Conservation (phyloP, 257 asterid species). For the Plantago ovata region DNA sequence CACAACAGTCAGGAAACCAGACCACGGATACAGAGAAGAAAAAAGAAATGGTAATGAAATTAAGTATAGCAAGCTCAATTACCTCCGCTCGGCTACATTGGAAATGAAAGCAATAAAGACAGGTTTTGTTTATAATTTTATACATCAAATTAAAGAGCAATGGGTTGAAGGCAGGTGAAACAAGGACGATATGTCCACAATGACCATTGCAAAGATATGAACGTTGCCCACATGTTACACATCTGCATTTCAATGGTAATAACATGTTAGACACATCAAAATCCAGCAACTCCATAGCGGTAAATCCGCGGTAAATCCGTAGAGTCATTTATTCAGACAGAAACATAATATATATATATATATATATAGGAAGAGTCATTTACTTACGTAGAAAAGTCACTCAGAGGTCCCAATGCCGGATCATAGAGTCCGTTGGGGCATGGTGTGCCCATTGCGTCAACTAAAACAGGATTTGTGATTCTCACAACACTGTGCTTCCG, state of each 20-base stretch:
- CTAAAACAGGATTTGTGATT: constrained; percentile 50
- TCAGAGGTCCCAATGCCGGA: constrained; percentile 69
- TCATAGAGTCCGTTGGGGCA: constrained; percentile 75
- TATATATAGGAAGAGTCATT: not conserved
- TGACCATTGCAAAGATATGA: constrained; percentile 61
- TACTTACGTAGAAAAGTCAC: constrained; percentile 47
- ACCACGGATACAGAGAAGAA: not conserved
- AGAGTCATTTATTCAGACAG: no score
- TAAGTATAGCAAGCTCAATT: constrained; percentile 9
- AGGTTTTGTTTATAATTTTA: constrained; percentile 51
- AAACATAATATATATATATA: not conserved
- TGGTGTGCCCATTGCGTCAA: constrained; percentile 49
- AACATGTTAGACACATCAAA: constrained; percentile 6
- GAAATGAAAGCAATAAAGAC: constrained; percentile 66
- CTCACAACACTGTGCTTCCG: constrained; percentile 56
- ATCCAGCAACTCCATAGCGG: not conserved
- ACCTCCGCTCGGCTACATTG: constrained; percentile 53
- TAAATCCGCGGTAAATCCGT: no score
- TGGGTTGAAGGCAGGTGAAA: constrained; percentile 71
- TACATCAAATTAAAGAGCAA: constrained; percentile 50
- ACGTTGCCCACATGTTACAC: constrained; percentile 74
- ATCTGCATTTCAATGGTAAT: constrained; percentile 43
- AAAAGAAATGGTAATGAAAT: not conserved
- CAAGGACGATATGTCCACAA: constrained; percentile 89
- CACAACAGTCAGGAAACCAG: constrained; percentile 4